Evolutionary conservation across 306 rosid genomes (phyloP).

Genomic region (Cucurbita maxima): DNA sequence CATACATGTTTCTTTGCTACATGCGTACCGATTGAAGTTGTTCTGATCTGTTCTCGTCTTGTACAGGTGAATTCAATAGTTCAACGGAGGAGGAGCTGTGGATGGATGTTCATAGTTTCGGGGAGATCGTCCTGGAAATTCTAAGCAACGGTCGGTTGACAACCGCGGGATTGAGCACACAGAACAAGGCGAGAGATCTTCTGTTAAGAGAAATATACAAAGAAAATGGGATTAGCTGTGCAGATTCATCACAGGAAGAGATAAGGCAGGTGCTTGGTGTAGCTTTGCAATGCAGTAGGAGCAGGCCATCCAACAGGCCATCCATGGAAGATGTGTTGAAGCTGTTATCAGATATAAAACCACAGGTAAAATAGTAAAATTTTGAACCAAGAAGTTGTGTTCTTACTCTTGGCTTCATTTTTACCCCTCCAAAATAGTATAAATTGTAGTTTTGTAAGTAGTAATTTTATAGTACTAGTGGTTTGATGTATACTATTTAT

Average conservation of each 20-base stretch:
- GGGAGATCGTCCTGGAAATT: slow-evolving; percentile 59
- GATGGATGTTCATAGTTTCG: slow-evolving; percentile 55
- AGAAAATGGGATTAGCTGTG: slow-evolving; percentile 38
- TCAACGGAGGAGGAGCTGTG: slow-evolving; percentile 47
- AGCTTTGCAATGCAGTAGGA: slow-evolving; percentile 60
- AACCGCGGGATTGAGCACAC: slow-evolving; percentile 35
- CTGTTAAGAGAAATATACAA: slow-evolving; percentile 43
- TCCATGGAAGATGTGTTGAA: slow-evolving; percentile 57
- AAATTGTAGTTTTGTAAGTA: slow-evolving; percentile 17
- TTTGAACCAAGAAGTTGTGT: slow-evolving; percentile 12
- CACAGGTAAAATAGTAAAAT: slow-evolving; percentile 16
- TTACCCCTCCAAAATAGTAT: background rate
- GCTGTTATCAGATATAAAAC: slow-evolving; percentile 46
- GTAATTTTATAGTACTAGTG: slow-evolving; percentile 12
- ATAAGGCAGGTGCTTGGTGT: slow-evolving; percentile 44
- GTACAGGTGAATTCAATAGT: slow-evolving; percentile 36
- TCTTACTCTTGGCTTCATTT: slow-evolving; percentile 12
- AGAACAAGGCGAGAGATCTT: slow-evolving; percentile 39
- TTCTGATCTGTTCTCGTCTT: background rate
- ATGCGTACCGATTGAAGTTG: background rate
- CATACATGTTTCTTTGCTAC: background rate
- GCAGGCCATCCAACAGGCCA: slow-evolving; percentile 45
- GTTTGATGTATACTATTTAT: background rate
- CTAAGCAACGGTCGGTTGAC: slow-evolving; percentile 43
- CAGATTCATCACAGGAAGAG: slow-evolving; percentile 37